Base-by-base conservation (phyloP, 2,329 filamentous ascomycete species). In the Nannizzia gypsea region DNA sequence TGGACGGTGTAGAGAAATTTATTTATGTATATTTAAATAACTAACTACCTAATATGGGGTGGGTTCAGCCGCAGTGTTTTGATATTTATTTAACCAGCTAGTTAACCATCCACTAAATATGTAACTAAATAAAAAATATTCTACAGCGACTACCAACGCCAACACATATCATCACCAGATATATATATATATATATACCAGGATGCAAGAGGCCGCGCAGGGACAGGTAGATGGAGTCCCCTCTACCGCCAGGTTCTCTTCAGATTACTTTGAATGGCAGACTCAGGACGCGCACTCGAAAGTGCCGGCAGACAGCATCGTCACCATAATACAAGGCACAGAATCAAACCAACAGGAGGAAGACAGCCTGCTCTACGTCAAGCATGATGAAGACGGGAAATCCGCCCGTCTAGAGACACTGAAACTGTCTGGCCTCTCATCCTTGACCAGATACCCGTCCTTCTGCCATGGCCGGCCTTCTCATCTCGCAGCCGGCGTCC, bases 401-500 rank as follows among this genome's bases (percentile, higher is more conserved):
- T 31, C 22, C 26, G 28, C 24, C 6, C 38, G 38, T 42, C 26
- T 54, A 15, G 28, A 34, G 28, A 54, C 26, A 1, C 26, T 54
- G 26, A 54, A 34, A 5, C 24, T 54, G n/a, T 31, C 50, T 17
- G 50, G 28, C n/a, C 50, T 34, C 22, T 3, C 44, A 3, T 24
- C 26, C 13, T 1, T 26, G 26, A 11, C 26, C 28, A 20, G 28
- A 34, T 31, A 52, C 46, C 3, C 22, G 6, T n/a, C 5, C 15
- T 5, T 42, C 38, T 42, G n/a, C 38, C n/a, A 17, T 26, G n/a
- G 26, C 50, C 28, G 15, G 20, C 50, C 50, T 17, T 34, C 50
- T 13, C n/a, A 54, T 34, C 50, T 54, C 8, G 50, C 9, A 2
- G 50, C 38, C 6, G 22, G 64, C 57, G 62, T 77, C n/a, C 31